Conservation (phyloP, 2,329 filamentous ascomycete species). For the Fusarium goolgardi region DNA sequence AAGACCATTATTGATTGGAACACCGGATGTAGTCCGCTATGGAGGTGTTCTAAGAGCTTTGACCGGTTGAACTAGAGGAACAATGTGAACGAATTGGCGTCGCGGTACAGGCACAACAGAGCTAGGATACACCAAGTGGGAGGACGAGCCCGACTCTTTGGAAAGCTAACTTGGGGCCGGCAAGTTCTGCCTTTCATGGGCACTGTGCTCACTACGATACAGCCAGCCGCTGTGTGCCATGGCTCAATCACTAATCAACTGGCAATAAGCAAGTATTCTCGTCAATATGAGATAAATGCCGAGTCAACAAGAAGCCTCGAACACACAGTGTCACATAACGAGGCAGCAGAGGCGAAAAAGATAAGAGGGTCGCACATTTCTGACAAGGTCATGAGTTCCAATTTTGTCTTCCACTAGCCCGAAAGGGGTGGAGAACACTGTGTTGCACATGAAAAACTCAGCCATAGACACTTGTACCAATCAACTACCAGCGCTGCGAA, state of each 20-base stretch:
- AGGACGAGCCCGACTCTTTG: background rate
- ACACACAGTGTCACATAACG: background rate
- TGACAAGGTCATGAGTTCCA: background rate
- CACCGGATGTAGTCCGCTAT: background rate
- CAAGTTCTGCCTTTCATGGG: background rate
- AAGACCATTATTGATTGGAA: background rate
- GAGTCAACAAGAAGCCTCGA: background rate
- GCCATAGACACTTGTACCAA: background rate
- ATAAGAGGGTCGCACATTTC: background rate
- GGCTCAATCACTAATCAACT: background rate
- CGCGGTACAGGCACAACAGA: background rate
- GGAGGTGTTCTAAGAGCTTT: background rate
- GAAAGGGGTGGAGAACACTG: background rate
- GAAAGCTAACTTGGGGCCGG: background rate
- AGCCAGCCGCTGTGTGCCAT: background rate
- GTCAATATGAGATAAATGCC: background rate
- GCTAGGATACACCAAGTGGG: background rate
- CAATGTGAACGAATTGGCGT: background rate
- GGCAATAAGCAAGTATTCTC: no score
- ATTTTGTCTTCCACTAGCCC: background rate
- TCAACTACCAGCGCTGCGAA: background rate
- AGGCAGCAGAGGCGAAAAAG: background rate
- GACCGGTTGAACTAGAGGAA: background rate
- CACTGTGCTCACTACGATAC: background rate
- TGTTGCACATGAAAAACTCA: constrained; percentile 5